A percentile compares a stretch with the other conserved stretches of the same genome.
These are phyloP conservation scores for Aureobasidium musti DNA, from an alignment of 2,329 filamentous ascomycete species.

Conservation along the genomic window DNA sequence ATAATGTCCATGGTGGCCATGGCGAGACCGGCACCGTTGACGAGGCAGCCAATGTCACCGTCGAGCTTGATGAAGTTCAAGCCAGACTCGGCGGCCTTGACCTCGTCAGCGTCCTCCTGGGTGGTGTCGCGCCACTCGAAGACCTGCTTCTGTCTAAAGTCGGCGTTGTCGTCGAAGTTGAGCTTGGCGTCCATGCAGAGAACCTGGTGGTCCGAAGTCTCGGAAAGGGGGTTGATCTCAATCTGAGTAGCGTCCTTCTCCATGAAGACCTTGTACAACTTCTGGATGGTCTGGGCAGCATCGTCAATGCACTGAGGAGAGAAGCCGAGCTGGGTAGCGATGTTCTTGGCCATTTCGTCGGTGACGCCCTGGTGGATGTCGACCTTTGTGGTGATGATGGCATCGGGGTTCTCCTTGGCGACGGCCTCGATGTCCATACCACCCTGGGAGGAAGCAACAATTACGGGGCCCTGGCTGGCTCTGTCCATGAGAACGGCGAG, in stretches of 20 bases:
- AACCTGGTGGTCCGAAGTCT: constrained; percentile 97
- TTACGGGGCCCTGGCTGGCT: constrained; percentile 83
- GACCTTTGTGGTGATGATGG: constrained; percentile 90
- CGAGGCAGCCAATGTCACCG: constrained; percentile 97
- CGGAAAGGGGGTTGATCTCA: constrained; percentile 98
- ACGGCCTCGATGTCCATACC: constrained; percentile 99
- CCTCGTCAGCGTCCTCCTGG: constrained; percentile 97
- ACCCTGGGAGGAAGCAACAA: constrained; percentile 96
- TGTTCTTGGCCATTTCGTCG: constrained; percentile 87
- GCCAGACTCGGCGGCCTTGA: constrained; percentile 88
- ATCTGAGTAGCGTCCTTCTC: constrained; percentile 99
- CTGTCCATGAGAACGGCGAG: constrained; percentile 98
- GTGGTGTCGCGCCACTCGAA: constrained; percentile 91
- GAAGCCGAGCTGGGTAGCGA: constrained; percentile 92
- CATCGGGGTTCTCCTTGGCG: constrained; percentile 95
- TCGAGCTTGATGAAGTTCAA: constrained; percentile 99
- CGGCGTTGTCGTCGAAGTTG: constrained; percentile 97
- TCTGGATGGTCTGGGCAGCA: constrained; percentile 94
- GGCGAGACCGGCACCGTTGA: constrained; percentile 97
- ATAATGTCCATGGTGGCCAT: constrained; percentile 99
- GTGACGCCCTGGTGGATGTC: constrained; percentile 95
- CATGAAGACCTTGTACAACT: constrained; percentile 97
- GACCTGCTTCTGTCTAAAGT: constrained; percentile 96
- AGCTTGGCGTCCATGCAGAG: constrained; percentile 99
- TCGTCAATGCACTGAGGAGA: constrained; percentile 96